phyloP scores from a whole-genome alignment of 352 stramenopile species.

The Phytophthora pluvialis region DNA sequence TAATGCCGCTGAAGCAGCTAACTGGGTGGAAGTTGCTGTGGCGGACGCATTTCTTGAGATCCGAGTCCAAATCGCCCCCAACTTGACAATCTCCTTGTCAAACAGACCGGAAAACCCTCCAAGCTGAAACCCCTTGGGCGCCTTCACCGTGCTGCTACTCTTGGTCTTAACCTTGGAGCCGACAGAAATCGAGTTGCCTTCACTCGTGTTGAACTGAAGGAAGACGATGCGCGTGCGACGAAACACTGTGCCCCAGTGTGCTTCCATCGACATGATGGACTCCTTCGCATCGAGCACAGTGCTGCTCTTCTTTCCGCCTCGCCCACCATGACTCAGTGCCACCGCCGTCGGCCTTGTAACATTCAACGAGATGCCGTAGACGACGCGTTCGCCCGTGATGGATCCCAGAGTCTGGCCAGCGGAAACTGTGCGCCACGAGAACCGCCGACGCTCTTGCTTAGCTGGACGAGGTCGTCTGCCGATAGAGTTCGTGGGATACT shows the following conservation, averaged over 20 bases:
- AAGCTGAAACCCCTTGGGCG: neutral
- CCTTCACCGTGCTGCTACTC: neutral
- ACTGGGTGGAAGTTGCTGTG: neutral
- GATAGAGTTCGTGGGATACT: neutral
- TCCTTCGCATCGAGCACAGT: neutral
- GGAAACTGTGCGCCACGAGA: neutral
- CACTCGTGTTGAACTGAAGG: neutral
- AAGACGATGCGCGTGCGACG: neutral
- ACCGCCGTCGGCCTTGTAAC: neutral
- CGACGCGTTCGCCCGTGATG: neutral
- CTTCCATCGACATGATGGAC: slow-evolving; percentile 3
- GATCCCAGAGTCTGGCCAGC: neutral
- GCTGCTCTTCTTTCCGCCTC: neutral
- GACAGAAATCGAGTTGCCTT: neutral
- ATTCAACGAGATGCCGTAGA: neutral
- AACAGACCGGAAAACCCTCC: neutral
- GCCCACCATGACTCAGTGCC: neutral
- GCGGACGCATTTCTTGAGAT: neutral
- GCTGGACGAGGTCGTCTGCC: neutral
- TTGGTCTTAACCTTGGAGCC: neutral
- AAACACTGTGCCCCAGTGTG: neutral
- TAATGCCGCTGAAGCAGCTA: no score
- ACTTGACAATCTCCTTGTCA: neutral
- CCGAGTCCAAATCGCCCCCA: neutral
- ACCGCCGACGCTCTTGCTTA: slow-evolving; percentile 1